Conservation (phyloP, 805 yeast species). For the Barnettozyma vustinii region DNA sequence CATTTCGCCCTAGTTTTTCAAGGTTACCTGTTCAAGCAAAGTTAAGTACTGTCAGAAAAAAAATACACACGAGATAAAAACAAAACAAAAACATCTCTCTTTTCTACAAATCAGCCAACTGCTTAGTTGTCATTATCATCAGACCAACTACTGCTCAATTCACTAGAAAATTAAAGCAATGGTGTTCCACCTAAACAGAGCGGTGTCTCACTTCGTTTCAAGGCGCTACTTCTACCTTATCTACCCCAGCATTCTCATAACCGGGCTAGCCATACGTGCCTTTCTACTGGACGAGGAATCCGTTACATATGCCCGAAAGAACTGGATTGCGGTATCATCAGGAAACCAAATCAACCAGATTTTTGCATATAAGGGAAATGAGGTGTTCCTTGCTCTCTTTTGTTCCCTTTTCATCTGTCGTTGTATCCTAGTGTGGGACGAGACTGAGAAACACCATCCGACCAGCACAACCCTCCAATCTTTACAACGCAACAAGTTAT, state of each 20-base stretch:
- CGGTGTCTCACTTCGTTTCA: not conserved
- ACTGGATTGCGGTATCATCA: slow-evolving; percentile 16
- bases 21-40: no score
- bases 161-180: not conserved
- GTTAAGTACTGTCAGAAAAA: no score
- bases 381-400: slow-evolving; percentile 22
- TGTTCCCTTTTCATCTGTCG: slow-evolving; percentile 14
- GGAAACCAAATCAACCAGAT: slow-evolving; percentile 26
- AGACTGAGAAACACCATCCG: not conserved
- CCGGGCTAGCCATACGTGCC: not conserved
- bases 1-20: no score
- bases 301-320: not conserved
- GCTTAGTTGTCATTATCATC: no score
- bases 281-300: not conserved
- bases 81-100: no score
- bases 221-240: slow-evolving; percentile 3
- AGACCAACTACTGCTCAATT: not conserved
- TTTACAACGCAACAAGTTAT: not conserved
- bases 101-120: no score
- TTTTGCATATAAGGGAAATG: slow-evolving; percentile 34
- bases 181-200: not conserved
- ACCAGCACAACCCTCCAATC: not conserved
- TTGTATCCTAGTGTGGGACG: not conserved
- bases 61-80: no score
- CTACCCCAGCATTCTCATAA: slow-evolving; percentile 6